Conservation (phyloP, 2,329 filamentous ascomycete genomes). For the Cyphellophora attinorum region DNA sequence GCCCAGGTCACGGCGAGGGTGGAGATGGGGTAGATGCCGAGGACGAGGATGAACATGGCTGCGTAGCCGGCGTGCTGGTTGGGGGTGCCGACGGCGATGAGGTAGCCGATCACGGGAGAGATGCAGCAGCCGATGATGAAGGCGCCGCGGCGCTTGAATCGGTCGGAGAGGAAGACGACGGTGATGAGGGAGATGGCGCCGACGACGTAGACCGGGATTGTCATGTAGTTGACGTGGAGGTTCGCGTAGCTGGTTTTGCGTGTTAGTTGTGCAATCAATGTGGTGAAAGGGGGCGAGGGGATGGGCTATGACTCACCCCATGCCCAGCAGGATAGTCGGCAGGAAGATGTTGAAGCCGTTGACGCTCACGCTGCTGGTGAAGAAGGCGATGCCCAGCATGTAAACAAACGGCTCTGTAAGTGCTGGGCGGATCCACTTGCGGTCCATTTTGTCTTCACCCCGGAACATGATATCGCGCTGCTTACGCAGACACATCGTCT, state of each 20-base stretch:
- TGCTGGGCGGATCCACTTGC: conserved; percentile 15
- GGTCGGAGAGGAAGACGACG: conserved; percentile 21
- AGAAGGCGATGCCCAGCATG: conserved; percentile 16
- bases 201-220: conserved; percentile 46
- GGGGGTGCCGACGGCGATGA: conserved; percentile 23
- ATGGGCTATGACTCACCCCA: conserved; percentile 12
- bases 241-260: conserved; percentile 5
- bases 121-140: conserved; percentile 22
- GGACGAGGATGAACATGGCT: conserved; percentile 24
- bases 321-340: conserved; percentile 9
- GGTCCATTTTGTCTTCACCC: conserved; percentile 19
- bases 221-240: conserved; percentile 36
- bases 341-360: conserved; percentile 9
- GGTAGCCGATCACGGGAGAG: conserved; percentile 25
- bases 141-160: conserved; percentile 20
- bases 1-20: conserved; percentile 23
- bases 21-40: conserved; percentile 20
- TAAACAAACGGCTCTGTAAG: conserved; percentile 9
- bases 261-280: background rate
- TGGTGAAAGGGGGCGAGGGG: too few species aligned
- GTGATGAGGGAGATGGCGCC: conserved; percentile 25
- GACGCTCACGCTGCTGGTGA: conserved; percentile 22
- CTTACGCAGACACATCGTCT: conserved; percentile 13
- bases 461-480: conserved; percentile 21
- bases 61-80: conserved; percentile 23